These are phyloP conservation scores for Arthrobotrys iridis DNA, from an alignment of 2,329 filamentous ascomycete genomes.

Conservation along the genomic window DNA sequence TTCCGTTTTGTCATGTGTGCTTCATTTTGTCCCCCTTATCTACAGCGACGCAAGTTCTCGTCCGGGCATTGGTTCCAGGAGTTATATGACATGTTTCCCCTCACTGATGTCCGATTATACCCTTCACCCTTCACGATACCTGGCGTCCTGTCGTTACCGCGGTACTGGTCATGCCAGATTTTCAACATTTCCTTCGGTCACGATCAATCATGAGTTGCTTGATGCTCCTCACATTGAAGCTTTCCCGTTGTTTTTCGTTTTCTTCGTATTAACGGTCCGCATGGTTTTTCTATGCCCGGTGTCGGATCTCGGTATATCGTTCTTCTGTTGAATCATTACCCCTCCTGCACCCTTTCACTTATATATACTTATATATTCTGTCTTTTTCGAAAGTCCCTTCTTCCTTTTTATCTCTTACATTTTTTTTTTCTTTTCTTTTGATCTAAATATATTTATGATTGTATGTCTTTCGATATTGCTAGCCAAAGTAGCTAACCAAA, in stretches of 20 bases:
- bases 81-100: background rate
- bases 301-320: slow-evolving; percentile 32
- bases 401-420: slow-evolving; percentile 20
- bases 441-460: slow-evolving; percentile 8
- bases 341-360: no score
- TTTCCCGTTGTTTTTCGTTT: background rate
- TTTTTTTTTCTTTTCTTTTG: background rate
- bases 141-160: slow-evolving; percentile 52
- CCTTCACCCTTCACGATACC: slow-evolving; percentile 34
- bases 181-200: background rate
- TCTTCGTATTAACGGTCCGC: slow-evolving; percentile 23
- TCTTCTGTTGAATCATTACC: no score
- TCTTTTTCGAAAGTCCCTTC: background rate
- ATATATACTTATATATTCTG: slow-evolving; percentile 4
- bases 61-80: background rate
- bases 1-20: background rate
- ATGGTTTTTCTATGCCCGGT: slow-evolving; percentile 1
- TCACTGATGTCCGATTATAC: slow-evolving; percentile 19
- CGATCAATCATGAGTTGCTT: slow-evolving; percentile 10
- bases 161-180: slow-evolving; percentile 31
- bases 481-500: slow-evolving; percentile 18
- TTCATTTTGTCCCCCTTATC: background rate
- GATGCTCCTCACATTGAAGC: background rate
- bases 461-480: background rate
- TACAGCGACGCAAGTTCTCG: background rate